Evolutionary conservation across 805 yeast species (phyloP).

Genomic region (Starmerella apis): DNA sequence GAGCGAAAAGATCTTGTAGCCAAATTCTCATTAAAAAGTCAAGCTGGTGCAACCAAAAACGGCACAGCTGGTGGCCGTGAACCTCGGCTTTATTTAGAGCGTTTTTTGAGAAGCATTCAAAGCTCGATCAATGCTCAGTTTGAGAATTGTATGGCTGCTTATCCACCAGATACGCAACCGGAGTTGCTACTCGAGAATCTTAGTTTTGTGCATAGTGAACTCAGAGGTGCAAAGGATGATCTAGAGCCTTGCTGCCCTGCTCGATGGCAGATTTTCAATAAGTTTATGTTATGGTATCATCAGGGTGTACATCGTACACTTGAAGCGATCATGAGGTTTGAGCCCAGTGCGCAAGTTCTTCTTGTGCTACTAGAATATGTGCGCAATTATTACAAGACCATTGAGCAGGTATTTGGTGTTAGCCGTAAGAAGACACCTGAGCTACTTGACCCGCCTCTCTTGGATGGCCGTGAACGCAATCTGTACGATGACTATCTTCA

Average conservation of each 20-base stretch:
- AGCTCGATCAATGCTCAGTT: constrained; percentile 58
- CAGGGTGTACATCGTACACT: constrained; percentile 52
- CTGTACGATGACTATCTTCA: constrained; percentile 69
- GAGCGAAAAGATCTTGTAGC: constrained; percentile 61
- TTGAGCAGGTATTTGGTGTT: constrained; percentile 44
- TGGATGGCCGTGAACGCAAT: constrained; percentile 57
- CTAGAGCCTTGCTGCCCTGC: constrained; percentile 53
- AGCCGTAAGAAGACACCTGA: constrained; percentile 32
- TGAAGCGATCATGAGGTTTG: constrained; percentile 49
- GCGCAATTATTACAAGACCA: constrained; percentile 48
- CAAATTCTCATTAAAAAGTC: constrained; percentile 32
- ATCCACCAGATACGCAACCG: constrained; percentile 37
- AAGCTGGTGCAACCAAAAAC: neutral
- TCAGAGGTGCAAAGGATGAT: constrained; percentile 52
- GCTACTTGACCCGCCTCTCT: constrained; percentile 47
- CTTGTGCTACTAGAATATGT: constrained; percentile 69
- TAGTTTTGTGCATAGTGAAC: constrained; percentile 76
- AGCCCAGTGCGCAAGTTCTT: constrained; percentile 71
- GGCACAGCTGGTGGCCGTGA: neutral
- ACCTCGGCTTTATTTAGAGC: constrained; percentile 39
- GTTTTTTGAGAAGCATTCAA: constrained; percentile 50
- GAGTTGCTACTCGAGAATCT: constrained; percentile 58
- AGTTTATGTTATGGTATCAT: constrained; percentile 57
- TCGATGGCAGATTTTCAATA: constrained; percentile 61
- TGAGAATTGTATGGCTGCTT: constrained; percentile 49